A percentile compares a stretch with the other conserved stretches of the same genome.
phyloP scores from a whole-genome alignment of 106 monocot species.

The Phalaenopsis equestris region DNA sequence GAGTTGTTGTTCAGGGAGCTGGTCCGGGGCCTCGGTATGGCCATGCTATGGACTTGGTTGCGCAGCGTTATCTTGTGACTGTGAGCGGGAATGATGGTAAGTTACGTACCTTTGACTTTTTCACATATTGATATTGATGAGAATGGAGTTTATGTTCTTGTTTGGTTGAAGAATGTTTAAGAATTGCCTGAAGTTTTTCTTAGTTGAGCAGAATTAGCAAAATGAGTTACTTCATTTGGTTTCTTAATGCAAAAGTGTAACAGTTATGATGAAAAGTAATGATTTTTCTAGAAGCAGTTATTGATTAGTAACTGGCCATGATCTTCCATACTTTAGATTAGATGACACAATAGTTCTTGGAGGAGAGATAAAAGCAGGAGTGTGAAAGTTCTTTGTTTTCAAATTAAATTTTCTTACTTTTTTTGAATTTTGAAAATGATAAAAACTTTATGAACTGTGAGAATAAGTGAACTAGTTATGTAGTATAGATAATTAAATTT shows the following conservation, averaged over 20 bases:
- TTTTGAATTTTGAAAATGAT: too few species aligned
- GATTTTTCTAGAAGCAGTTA: neutral
- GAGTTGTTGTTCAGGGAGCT: constrained; percentile 83
- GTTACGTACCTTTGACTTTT: neutral
- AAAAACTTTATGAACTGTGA: too few species aligned
- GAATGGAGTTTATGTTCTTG: neutral
- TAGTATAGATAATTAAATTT: neutral
- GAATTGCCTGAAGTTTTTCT: neutral
- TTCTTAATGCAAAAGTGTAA: neutral
- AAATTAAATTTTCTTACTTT: too few species aligned
- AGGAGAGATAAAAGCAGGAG: too few species aligned
- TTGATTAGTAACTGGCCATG: neutral
- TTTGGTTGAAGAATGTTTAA: neutral
- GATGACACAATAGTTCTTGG: too few species aligned
- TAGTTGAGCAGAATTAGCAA: neutral
- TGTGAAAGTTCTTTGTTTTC: too few species aligned
- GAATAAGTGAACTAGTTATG: too few species aligned
- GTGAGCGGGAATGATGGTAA: constrained; percentile 98
- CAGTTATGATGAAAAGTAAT: neutral
- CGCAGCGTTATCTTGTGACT: constrained; percentile 84
- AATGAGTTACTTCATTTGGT: neutral
- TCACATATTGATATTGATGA: neutral
- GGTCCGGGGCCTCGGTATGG: constrained; percentile 99
- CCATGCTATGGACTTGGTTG: constrained; percentile 94
- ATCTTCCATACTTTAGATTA: neutral